phyloP scores from a whole-genome alignment of 2,329 filamentous ascomycete genomes.

The Saccharata proteae region DNA sequence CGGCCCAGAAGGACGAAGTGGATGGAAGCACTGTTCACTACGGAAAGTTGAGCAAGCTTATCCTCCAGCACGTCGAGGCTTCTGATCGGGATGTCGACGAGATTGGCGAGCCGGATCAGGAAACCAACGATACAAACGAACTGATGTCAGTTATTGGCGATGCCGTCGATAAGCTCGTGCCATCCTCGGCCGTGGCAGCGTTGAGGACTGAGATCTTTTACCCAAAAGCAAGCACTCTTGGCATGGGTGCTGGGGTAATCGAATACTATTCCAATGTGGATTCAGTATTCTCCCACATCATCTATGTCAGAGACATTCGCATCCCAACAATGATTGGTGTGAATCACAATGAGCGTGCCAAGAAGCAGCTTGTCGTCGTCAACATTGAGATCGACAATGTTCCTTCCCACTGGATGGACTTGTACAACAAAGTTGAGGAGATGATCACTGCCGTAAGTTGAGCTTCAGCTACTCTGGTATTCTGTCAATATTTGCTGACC shows the following conservation, averaged over 20 bases:
- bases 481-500: not conserved
- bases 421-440: constrained; percentile 45
- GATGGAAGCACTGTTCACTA: constrained; percentile 65
- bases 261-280: constrained; percentile 1
- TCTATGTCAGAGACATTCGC: constrained; percentile 46
- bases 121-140: no score
- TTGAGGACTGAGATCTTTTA: constrained; percentile 44
- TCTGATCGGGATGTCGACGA: not conserved
- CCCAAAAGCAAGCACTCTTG: constrained; percentile 58
- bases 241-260: constrained; percentile 44
- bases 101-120: no score
- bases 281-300: constrained; percentile 13
- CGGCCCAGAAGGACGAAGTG: constrained; percentile 48
- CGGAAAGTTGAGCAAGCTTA: constrained; percentile 54
- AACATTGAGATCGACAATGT: constrained; percentile 50
- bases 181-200: constrained; percentile 18
- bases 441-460: constrained; percentile 47
- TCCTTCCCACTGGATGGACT: constrained; percentile 31
- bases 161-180: constrained; percentile 14
- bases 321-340: constrained; percentile 61
- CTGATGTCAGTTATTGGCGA: constrained; percentile 11
- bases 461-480: not conserved
- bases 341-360: constrained; percentile 54
- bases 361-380: constrained; percentile 53
- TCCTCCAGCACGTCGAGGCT: constrained; percentile 36